Evolutionary conservation across 2,329 filamentous ascomycete species (phyloP).

Genomic region (Fusarium subglutinans): DNA sequence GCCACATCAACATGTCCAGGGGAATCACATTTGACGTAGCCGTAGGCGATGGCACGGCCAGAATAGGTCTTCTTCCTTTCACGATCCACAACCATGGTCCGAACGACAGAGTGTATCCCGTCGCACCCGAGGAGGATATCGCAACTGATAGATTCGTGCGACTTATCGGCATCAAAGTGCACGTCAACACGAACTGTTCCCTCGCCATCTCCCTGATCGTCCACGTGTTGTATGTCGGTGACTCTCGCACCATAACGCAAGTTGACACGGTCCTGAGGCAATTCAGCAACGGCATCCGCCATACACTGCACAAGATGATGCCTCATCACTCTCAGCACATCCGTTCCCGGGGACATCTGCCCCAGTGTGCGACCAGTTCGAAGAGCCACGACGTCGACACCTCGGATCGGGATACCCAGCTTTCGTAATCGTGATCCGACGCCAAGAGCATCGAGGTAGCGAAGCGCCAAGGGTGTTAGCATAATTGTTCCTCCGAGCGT

Average conservation of each 20-base stretch:
- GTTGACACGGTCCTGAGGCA: background rate
- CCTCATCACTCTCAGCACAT: background rate
- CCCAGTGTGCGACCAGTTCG: background rate
- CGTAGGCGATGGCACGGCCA: background rate
- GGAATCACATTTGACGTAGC: background rate
- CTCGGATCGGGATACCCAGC: background rate
- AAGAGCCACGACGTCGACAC: background rate
- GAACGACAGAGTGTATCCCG: background rate
- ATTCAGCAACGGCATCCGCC: background rate
- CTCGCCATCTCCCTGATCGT: too few relatives aligned
- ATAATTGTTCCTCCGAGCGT: rapidly evolving
- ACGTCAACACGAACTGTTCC: background rate
- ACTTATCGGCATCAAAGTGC: background rate
- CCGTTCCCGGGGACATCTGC: background rate
- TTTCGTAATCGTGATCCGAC: background rate
- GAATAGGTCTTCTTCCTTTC: background rate
- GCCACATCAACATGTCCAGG: rapidly evolving
- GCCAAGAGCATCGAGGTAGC: background rate
- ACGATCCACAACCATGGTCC: background rate
- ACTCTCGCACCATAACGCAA: background rate
- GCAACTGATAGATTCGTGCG: background rate
- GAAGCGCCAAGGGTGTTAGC: background rate
- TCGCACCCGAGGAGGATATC: background rate
- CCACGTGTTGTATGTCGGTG: background rate
- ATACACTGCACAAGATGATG: background rate